Evolutionary conservation across 2,329 filamentous ascomycete genomes (phyloP), one percentile per base, ranked within the genome.

Genomic region (Colletotrichum gigasporum): DNA sequence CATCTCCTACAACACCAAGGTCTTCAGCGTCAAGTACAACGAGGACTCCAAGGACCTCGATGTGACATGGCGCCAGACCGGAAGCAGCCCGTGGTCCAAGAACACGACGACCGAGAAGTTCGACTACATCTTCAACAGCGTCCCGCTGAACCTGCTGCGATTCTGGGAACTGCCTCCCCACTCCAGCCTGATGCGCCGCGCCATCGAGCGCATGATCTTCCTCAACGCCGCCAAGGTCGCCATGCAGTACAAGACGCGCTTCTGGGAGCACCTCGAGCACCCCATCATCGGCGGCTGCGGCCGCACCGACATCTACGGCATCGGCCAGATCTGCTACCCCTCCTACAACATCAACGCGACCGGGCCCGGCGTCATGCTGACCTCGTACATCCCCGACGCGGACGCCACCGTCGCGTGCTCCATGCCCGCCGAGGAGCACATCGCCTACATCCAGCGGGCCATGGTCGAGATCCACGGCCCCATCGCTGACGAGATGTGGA

Each of bases 221-320:
- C 66, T 65, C 5, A 75, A 67, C 11, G 69, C 72, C 2, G 67
- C 69, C 50, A 77, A 77, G 69, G 79, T 89, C 2, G 81, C 85
- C 0, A 75, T 89, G 3, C 85, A 85, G 68, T 88, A 87, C 73
- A 78, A 84, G 69, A 85, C 85, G 0, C 82, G 86, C 16, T 73
- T 72, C 66, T 73, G 71, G 71, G 69, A 72, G 35, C 20, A 75
- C 63, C 68, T 71, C 11, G 71, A 72, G 9, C 57, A 64, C 14
- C 72, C 71, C 41, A 72, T 73, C 42, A 73, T 70, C 63, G 73
- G 86, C 28, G 85, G 86, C 30, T 88, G 85, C 54, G 81, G 80
- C 45, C 72, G 73, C 5, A 78, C 77, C 4, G 78, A 83, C 56
- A 82, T 84, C 39, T 74, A 79, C 2, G 79, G 81, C n/a, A 78